Evolutionary conservation across 768 basidiomycete genomes (phyloP), one percentile per base, ranked within the genome.

Genomic region (Xanthoconium stramineum): DNA sequence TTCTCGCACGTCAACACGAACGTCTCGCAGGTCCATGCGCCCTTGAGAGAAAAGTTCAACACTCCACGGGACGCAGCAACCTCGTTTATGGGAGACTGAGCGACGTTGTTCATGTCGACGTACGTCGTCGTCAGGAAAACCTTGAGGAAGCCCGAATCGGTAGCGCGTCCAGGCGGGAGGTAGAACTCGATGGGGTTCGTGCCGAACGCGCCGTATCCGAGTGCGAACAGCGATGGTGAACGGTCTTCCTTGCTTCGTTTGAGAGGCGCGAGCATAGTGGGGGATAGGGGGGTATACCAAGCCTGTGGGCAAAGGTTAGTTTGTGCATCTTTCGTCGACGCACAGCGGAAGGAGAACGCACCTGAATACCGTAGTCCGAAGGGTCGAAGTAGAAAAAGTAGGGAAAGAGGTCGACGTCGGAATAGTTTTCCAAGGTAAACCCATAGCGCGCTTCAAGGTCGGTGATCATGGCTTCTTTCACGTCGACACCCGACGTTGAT

Each of bases 341-440:
- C 46, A 19, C 8, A 37, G 14, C 20, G 10, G 12, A 42, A 24
- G 19, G 42, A 0, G 9, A 9, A 63, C 55, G 30, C 6, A 66
- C 64, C 10, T 60, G 50, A 10, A 65, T 7, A 24, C 55, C 43
- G 10, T 65, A 66, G 40, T 66, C 65, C 5, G 54, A 60, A 10
- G 64, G 64, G 13, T 65, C 64, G 24, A 65, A 63, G 35, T 62
- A 65, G 56, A 66, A 65, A n/a, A 65, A 28, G 52, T 66, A 65
- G 17, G 65, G 65, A 14, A 63, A 65, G 0, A 66, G 53, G 36
- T 64, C 57, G 48, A 52, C 53, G 0, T 57, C 46, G 30, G 64
- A 66, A 15, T 0, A 32, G 46, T 64, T 65, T 45, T 61, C 55
- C 52, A 61, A 44, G 30, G 61, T 65, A 19, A 66, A 19, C 9